Percentiles rank a stretch among this genome's conserved stretches.
Evolutionary conservation across 2,329 filamentous ascomycete species (phyloP).

Genomic region (Botryotinia globosa): DNA sequence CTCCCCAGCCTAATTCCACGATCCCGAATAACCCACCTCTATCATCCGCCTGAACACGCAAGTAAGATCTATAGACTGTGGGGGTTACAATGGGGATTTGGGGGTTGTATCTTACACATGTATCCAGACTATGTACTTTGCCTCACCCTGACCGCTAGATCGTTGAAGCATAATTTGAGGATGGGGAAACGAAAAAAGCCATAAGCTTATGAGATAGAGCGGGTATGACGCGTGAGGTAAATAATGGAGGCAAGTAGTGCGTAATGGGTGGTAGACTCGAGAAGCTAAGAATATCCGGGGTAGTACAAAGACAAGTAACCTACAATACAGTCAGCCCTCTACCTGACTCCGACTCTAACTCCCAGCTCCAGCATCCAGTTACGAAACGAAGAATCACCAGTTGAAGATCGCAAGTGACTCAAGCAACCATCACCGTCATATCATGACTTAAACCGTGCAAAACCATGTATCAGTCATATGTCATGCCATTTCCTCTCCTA

Average conservation of each 20-base stretch:
- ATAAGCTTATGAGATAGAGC: not conserved
- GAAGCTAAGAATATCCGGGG: not conserved
- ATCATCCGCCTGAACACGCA: not conserved
- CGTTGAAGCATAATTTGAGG: not conserved
- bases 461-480: not conserved
- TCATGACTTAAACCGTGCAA: not conserved
- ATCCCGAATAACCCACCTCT: not conserved
- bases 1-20: not conserved
- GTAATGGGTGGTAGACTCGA: not conserved
- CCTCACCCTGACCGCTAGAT: not conserved
- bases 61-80: not conserved
- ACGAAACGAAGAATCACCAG: not conserved
- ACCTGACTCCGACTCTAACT: not conserved
- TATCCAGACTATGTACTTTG: not conserved
- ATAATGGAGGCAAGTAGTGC: not conserved
- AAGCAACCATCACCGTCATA: not conserved
- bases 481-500: not conserved
- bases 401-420: not conserved
- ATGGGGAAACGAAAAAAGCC: not conserved
- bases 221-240: not conserved
- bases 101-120: not conserved
- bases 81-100: not conserved
- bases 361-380: not conserved
- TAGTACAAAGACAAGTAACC: not conserved
- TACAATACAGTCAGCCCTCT: not conserved